These are phyloP conservation scores for Exophiala sp. DNA, from an alignment of 2,329 filamentous ascomycete genomes.

Conservation along the genomic window DNA sequence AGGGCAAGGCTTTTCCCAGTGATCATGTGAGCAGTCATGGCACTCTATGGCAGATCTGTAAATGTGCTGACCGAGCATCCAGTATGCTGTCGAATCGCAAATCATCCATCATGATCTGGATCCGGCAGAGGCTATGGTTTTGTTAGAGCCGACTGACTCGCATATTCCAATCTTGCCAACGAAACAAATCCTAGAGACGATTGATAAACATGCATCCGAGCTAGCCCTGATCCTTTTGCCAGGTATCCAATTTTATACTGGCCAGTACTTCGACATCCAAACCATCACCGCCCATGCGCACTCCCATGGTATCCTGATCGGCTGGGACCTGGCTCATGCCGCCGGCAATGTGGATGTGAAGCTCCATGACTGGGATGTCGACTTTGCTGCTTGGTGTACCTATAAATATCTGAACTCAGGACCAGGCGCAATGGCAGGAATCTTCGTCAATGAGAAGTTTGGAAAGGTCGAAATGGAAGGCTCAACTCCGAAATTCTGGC, in stretches of 20 bases:
- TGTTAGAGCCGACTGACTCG: slow-evolving; percentile 60
- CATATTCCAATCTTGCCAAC: slow-evolving; percentile 62
- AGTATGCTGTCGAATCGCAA: slow-evolving; percentile 83
- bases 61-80: slow-evolving; percentile 7
- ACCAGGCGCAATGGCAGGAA: slow-evolving; percentile 73
- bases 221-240: slow-evolving; percentile 77
- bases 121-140: slow-evolving; percentile 66
- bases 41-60: not conserved
- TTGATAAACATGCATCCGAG: slow-evolving; percentile 69
- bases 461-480: slow-evolving; percentile 48
- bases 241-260: slow-evolving; percentile 88
- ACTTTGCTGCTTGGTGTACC: slow-evolving; percentile 92
- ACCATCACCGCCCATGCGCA: slow-evolving; percentile 75
- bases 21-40: slow-evolving; percentile 61
- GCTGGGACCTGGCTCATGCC: slow-evolving; percentile 82
- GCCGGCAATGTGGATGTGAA: slow-evolving; percentile 78
- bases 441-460: slow-evolving; percentile 76
- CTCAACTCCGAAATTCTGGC: slow-evolving; percentile 48
- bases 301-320: slow-evolving; percentile 66
- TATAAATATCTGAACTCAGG: slow-evolving; percentile 94
- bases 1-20: slow-evolving; percentile 85
- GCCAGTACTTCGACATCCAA: slow-evolving; percentile 80
- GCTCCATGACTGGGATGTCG: slow-evolving; percentile 85
- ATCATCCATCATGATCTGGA: slow-evolving; percentile 67
- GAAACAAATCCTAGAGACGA: slow-evolving; percentile 66